Conservation (phyloP, 441 rosid genomes). For the Eruca vesicaria region DNA sequence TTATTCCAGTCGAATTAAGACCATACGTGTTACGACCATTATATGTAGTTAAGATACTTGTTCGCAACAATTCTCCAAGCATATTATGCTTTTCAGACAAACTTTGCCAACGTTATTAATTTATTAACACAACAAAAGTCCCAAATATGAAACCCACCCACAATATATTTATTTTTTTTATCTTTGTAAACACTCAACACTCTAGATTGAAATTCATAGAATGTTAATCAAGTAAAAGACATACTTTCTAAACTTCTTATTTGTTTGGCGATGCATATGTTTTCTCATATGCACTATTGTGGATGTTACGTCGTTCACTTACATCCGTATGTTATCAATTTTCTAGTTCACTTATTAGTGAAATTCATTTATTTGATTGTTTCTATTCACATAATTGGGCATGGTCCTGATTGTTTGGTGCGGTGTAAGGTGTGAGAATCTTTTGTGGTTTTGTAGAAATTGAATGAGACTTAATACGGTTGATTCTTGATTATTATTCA, state of each 20-base stretch:
- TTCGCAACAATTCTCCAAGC: neutral
- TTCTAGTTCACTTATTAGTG: neutral
- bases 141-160: neutral
- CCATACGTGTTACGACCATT: neutral
- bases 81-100: neutral
- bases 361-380: neutral
- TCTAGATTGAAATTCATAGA: neutral
- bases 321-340: neutral
- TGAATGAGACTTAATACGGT: neutral
- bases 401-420: neutral
- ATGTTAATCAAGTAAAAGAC: neutral
- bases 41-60: neutral
- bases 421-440: conserved; percentile 13
- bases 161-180: neutral
- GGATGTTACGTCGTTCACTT: neutral
- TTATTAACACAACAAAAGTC: neutral
- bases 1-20: neutral
- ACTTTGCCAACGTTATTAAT: neutral
- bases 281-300: neutral
- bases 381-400: neutral
- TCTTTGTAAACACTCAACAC: neutral
- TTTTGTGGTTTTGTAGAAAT: neutral
- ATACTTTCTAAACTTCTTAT: neutral
- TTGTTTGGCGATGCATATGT: neutral
- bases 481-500: neutral